Evolutionary conservation across 192 early-diverging fungal genomes (phyloP).

Genomic region (Funneliformis geosporum): DNA sequence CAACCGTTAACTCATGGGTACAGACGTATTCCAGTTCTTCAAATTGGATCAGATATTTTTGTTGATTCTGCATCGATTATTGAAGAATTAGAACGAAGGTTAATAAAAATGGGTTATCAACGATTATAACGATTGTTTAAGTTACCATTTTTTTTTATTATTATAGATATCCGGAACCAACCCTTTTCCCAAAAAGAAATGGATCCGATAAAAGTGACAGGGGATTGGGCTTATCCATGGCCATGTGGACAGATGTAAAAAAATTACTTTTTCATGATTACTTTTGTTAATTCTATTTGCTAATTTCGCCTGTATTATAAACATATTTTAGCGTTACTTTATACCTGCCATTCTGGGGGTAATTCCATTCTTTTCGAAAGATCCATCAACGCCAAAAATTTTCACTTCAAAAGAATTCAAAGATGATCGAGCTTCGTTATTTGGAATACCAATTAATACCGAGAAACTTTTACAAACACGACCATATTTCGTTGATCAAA

Average conservation of each 20-base stretch:
- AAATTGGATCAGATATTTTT: slow-evolving; percentile 49
- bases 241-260: slow-evolving; percentile 41
- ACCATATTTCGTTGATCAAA: slow-evolving; percentile 32
- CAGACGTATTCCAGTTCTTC: slow-evolving; percentile 50
- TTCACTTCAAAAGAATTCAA: slow-evolving; percentile 33
- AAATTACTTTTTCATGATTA: background rate
- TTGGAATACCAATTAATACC: slow-evolving; percentile 24
- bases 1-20: slow-evolving; percentile 47
- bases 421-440: slow-evolving; percentile 34
- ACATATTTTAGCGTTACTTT: background rate
- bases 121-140: no score
- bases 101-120: no score
- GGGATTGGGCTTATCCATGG: slow-evolving; percentile 27
- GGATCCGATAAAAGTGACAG: slow-evolving; percentile 29
- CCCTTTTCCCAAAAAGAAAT: slow-evolving; percentile 26
- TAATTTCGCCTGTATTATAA: background rate
- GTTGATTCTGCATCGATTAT: slow-evolving; percentile 45
- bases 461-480: slow-evolving; percentile 20
- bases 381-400: slow-evolving; percentile 25
- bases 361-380: background rate
- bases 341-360: background rate
- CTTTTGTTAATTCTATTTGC: background rate
- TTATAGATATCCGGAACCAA: slow-evolving; percentile 27
- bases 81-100: slow-evolving; percentile 44
- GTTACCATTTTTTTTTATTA: background rate